A percentile compares a stretch with the other conserved stretches of the same genome.
Evolutionary conservation across 148 eudicot genomes (phyloP).

Genomic region (Spergularia bocconei): DNA sequence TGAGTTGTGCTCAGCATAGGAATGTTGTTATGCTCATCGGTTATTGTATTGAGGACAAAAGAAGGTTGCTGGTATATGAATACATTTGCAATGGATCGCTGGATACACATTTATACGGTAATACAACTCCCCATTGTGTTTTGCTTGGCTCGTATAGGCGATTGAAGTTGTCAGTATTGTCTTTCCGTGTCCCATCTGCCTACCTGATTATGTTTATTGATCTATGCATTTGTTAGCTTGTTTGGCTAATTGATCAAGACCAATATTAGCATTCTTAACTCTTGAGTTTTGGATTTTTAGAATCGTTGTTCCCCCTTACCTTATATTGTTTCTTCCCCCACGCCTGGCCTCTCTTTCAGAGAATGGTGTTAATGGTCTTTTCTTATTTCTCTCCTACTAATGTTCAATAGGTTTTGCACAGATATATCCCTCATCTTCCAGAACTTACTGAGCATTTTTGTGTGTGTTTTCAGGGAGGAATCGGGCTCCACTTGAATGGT

Average conservation of each 20-base stretch:
- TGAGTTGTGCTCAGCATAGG: constrained; percentile 68
- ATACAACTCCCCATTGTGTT: background rate
- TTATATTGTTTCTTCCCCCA: no score
- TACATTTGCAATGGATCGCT: constrained; percentile 59
- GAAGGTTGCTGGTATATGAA: constrained; percentile 60
- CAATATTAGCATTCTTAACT: no score
- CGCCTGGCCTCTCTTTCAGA: no score
- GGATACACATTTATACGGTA: constrained; percentile 60
- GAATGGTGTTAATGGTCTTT: no score
- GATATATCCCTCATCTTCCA: background rate
- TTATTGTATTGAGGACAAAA: constrained; percentile 55
- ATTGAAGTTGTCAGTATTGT: no score
- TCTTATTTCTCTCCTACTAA: background rate
- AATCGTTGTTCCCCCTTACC: no score
- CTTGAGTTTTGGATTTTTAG: no score
- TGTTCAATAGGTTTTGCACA: background rate
- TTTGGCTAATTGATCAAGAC: no score
- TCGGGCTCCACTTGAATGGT: constrained; percentile 52
- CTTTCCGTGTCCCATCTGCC: no score
- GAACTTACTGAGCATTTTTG: background rate
- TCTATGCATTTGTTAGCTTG: no score
- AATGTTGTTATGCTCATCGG: constrained; percentile 67
- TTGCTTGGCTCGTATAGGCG: background rate
- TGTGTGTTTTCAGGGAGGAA: constrained; percentile 48
- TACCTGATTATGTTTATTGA: no score